These are phyloP conservation scores for Hyphopichia pseudoburtonii DNA, from an alignment of 1,139 yeast species.

Conservation along the genomic window DNA sequence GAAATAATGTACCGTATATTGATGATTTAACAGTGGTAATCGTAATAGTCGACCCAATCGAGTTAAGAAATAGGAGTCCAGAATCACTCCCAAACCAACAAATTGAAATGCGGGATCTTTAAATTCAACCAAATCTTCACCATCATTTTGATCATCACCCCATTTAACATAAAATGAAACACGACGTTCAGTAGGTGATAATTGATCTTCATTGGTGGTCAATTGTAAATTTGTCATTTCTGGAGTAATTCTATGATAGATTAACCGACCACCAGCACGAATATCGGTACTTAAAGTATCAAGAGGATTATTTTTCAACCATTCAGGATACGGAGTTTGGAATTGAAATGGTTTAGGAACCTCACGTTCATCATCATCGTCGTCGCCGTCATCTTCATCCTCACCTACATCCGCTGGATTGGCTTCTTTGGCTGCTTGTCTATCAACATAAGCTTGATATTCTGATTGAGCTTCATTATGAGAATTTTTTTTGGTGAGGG, in stretches of 20 bases:
- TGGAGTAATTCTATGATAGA: slow-evolving; percentile 40
- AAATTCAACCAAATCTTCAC: slow-evolving; percentile 16
- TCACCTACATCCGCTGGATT: slow-evolving; percentile 11
- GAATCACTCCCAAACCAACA: slow-evolving; percentile 61
- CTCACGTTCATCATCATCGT: slow-evolving; percentile 20
- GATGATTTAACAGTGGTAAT: slow-evolving; percentile 18
- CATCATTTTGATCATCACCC: slow-evolving; percentile 33
- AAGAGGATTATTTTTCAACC: slow-evolving; percentile 20
- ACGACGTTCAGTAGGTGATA: slow-evolving; percentile 34
- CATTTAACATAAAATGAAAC: slow-evolving; percentile 45
- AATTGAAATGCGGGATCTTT: slow-evolving; percentile 39
- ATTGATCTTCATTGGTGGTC: slow-evolving; percentile 25
- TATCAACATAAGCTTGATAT: slow-evolving; percentile 24
- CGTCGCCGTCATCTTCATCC: slow-evolving; percentile 26
- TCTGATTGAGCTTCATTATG: slow-evolving; percentile 18
- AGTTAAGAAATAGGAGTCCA: slow-evolving; percentile 60
- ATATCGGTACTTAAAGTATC: slow-evolving; percentile 18
- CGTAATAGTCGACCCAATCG: slow-evolving; percentile 35
- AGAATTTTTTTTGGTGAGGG: slow-evolving; percentile 45
- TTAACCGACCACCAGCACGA: slow-evolving; percentile 16
- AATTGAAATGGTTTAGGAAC: slow-evolving; percentile 35
- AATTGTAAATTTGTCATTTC: slow-evolving; percentile 30
- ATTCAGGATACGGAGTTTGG: slow-evolving; percentile 37
- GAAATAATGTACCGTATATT: slow-evolving; percentile 28
- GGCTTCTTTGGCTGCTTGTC: slow-evolving; percentile 16